Evolutionary conservation across 2,329 filamentous ascomycete species (phyloP).

Genomic region (Diaporthe velutina): DNA sequence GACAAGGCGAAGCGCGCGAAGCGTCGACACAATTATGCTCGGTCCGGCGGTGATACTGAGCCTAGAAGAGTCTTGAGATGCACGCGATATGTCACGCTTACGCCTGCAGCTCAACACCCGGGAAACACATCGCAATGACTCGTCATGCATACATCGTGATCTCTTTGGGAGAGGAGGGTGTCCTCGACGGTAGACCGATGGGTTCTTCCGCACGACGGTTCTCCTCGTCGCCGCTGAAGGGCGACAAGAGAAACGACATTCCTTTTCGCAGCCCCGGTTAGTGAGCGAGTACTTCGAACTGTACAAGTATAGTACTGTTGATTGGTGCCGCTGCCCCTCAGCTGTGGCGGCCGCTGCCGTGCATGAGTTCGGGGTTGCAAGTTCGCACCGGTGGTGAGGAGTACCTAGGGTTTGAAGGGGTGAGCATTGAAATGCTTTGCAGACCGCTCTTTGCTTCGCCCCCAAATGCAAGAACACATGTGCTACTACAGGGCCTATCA

Average conservation of each 20-base stretch:
- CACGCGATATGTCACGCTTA: not conserved
- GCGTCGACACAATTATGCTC: not conserved
- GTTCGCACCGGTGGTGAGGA: conserved; percentile 7
- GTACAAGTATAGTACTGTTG: not conserved
- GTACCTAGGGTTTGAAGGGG: not conserved
- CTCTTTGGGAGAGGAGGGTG: not conserved
- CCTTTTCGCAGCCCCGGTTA: not conserved
- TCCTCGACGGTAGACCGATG: not conserved
- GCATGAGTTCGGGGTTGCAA: not conserved
- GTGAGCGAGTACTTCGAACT: not conserved
- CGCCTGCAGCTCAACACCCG: not conserved
- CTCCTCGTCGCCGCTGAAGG: not conserved
- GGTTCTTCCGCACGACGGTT: not conserved
- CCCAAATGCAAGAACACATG: conserved; percentile 1
- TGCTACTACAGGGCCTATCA: conserved; percentile 3
- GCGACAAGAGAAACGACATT: too few relatives aligned
- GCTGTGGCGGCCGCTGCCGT: conserved; percentile 9
- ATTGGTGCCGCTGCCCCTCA: not conserved
- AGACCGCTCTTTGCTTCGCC: conserved; percentile 26
- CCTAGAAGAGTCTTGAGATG: not conserved
- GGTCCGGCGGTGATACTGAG: not conserved
- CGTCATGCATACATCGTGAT: conserved; percentile 17
- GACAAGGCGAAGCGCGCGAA: conserved; percentile 9
- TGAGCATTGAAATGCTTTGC: conserved; percentile 1
- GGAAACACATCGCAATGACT: conserved; percentile 9